These are phyloP conservation scores for Bjerkandera adusta DNA, from an alignment of 1,284 basidiomycete genomes.

Conservation along the genomic window DNA sequence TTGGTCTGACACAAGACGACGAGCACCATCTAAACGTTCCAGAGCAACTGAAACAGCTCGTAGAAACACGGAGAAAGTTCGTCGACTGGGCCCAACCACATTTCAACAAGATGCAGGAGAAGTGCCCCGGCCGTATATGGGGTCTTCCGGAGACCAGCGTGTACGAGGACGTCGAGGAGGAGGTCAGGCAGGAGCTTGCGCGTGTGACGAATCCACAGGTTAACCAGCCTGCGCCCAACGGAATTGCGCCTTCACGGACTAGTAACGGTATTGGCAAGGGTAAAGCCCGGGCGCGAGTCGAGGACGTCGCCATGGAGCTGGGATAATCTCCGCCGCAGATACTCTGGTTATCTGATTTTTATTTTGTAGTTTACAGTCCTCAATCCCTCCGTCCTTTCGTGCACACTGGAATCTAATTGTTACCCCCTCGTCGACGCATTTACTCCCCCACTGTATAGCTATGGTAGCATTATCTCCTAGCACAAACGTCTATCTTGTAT, in stretches of 20 bases:
- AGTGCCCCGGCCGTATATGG: constrained; percentile 64
- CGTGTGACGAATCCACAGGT: constrained; percentile 22
- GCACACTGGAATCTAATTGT: too few species aligned
- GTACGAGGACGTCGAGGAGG: constrained; percentile 71
- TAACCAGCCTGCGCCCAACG: constrained; percentile 14
- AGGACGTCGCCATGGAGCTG: constrained; percentile 21
- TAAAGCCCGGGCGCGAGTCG: constrained; percentile 44
- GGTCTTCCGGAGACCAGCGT: constrained; percentile 75
- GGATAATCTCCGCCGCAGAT: too few species aligned
- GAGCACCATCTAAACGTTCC: constrained; percentile 66
- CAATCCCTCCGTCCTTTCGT: too few species aligned
- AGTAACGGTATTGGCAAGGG: constrained; percentile 41
- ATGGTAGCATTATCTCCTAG: too few species aligned
- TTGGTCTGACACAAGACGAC: constrained; percentile 66
- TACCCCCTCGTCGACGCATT: too few species aligned
- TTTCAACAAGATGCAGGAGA: constrained; percentile 65
- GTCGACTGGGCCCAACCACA: constrained; percentile 65
- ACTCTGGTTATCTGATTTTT: too few species aligned
- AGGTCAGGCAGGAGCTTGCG: constrained; percentile 42
- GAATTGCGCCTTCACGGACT: constrained; percentile 30
- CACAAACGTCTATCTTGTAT: too few species aligned
- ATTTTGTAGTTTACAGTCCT: too few species aligned
- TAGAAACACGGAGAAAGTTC: constrained; percentile 72
- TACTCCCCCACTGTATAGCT: too few species aligned
- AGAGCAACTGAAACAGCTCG: constrained; percentile 66